A percentile compares a stretch with the other conserved stretches of the same genome.
These are phyloP conservation scores for Vigna hirtella DNA, from an alignment of 306 rosid species.

Conservation along the genomic window DNA sequence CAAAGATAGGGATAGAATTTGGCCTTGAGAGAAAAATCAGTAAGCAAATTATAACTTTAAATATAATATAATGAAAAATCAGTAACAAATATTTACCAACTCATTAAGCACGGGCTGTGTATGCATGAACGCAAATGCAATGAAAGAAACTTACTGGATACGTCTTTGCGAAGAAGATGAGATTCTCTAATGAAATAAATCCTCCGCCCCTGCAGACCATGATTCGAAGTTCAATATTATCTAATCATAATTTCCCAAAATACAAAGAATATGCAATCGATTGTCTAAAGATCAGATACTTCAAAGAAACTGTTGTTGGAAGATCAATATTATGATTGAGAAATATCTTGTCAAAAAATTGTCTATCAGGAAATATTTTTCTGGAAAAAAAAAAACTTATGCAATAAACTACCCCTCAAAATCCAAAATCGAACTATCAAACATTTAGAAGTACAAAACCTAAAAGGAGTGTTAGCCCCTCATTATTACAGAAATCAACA, in stretches of 20 bases:
- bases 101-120: conserved; percentile 2
- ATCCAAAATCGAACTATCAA: conserved; percentile 15
- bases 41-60: conserved; percentile 9
- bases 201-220: conserved; percentile 90
- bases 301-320: conserved; percentile 29
- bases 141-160: conserved; percentile 76
- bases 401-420: background rate
- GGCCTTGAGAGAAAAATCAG: background rate
- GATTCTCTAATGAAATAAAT: conserved; percentile 90
- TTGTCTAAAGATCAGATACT: conserved; percentile 8
- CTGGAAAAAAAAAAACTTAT: conserved; percentile 10
- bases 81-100: background rate
- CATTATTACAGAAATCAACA: background rate
- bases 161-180: conserved; percentile 77
- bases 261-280: conserved; percentile 2
- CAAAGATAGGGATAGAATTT: background rate
- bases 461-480: conserved; percentile 6
- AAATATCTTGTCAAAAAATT: conserved; percentile 8
- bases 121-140: conserved; percentile 28
- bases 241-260: background rate
- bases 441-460: conserved; percentile 30
- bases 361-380: conserved; percentile 9
- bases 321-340: conserved; percentile 1
- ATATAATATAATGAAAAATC: background rate
- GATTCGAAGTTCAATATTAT: conserved; percentile 38